Percentiles rank a stretch among this genome's conserved stretches.
Evolutionary conservation across 495 filamentous ascomycete genomes (phyloP).

Genomic region (Gamarada debralockiae): DNA sequence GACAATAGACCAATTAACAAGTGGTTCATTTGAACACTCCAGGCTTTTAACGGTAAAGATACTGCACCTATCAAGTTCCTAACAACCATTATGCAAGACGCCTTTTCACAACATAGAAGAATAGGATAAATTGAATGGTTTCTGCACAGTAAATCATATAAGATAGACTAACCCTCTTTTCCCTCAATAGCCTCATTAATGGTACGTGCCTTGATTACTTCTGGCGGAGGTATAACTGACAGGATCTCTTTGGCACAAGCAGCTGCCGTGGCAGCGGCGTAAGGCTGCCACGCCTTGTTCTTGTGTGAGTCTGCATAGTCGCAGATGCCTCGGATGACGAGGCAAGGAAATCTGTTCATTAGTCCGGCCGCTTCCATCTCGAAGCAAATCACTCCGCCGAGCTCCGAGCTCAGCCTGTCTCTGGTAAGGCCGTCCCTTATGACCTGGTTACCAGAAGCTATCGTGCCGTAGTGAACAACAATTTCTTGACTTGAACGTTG

Average conservation of each 20-base stretch:
- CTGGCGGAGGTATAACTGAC: conserved; percentile 9
- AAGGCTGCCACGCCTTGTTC: conserved; percentile 33
- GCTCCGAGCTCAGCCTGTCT: conserved; percentile 9
- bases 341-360: conserved; percentile 32
- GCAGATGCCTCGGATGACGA: conserved; percentile 34
- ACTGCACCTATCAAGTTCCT: background rate
- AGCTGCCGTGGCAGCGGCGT: conserved; percentile 29
- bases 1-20: background rate
- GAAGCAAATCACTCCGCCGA: conserved; percentile 30
- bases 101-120: background rate
- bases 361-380: no score
- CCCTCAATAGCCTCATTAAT: background rate
- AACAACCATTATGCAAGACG: background rate
- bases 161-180: background rate
- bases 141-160: background rate
- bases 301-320: conserved; percentile 36
- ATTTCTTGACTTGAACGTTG: conserved; percentile 3
- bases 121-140: background rate
- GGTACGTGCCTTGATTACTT: background rate
- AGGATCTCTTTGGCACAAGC: conserved; percentile 31
- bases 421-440: conserved; percentile 16
- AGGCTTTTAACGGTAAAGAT: no score
- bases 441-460: conserved; percentile 26
- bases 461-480: conserved; percentile 29
- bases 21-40: no score